Conservation (phyloP, 805 yeast species). For the Cyberlindnera samutprakarnensis region DNA sequence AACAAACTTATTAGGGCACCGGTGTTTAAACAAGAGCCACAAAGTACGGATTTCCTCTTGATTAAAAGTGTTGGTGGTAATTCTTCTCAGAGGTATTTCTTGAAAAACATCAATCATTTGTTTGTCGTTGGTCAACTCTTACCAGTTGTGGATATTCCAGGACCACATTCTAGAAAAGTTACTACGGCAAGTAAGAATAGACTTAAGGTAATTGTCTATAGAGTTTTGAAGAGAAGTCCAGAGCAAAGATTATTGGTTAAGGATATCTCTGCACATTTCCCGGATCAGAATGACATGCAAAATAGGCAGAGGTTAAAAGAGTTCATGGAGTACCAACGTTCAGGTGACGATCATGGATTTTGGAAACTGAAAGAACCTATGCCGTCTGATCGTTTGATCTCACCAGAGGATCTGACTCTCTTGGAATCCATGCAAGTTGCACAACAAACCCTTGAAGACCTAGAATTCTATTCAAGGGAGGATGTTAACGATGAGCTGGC, state of each 20-base stretch:
- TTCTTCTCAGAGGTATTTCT: constrained; percentile 52
- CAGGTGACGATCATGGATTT: constrained; percentile 88
- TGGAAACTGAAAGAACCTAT: constrained; percentile 84
- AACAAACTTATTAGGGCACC: constrained; percentile 93
- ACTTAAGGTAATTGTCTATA: constrained; percentile 85
- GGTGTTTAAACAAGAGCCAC: constrained; percentile 75
- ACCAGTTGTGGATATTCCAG: constrained; percentile 93
- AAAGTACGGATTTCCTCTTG: constrained; percentile 73
- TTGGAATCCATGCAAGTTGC: constrained; percentile 91
- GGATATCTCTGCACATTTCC: constrained; percentile 87
- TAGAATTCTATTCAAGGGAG: constrained; percentile 45
- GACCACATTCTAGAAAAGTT: constrained; percentile 94
- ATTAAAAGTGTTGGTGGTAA: constrained; percentile 78
- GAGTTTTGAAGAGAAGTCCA: constrained; percentile 72
- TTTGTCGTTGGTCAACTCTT: constrained; percentile 89
- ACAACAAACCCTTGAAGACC: constrained; percentile 81
- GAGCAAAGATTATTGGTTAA: constrained; percentile 71
- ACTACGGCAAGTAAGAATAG: constrained; percentile 89
- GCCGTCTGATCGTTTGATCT: constrained; percentile 71
- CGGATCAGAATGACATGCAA: constrained; percentile 96
- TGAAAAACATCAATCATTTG: constrained; percentile 61
- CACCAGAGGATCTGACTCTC: constrained; percentile 85
- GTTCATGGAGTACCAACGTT: constrained; percentile 94
- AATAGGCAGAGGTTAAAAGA: constrained; percentile 92
- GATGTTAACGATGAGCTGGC: constrained; percentile 76